Evolutionary conservation across 1,139 yeast genomes (phyloP), one percentile per base, ranked within the genome.

Genomic region (Pichia sp.): DNA sequence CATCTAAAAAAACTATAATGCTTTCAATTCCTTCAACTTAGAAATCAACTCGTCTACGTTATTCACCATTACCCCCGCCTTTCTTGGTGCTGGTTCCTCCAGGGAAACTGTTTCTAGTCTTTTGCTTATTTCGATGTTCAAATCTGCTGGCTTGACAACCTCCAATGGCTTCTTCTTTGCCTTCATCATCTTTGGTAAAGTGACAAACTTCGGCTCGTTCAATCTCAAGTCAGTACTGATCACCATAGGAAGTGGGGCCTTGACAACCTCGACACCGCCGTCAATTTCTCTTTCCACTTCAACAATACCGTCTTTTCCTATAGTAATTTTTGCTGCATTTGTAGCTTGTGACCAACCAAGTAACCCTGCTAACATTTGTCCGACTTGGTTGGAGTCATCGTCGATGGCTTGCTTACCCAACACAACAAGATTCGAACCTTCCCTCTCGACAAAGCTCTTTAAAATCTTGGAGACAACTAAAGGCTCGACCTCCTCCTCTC

Each of bases 261-360:
- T 78, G 56, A 93, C 77, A 16, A 90, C 84, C 70, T 90, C 96
- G 50, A 88, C 83, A 66, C 99, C 99, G 53, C 97, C 97, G 68
- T 93, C 99, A 53, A 92, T 83, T 75, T 93, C 99, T 67, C 97
- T 81, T 46, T 95, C 88, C 31, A 93, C 95, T 43, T 80, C 79
- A 34, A 90, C 86, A 3, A 61, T 53, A 53, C 72, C 71, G 52
- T 80, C 84, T 32, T 81, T 82, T 45, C 70, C 75, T 31, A 89
- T 70, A 54, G 79, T 87, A 41, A 93, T 95, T 71, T 90, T 87
- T 51, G 96, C 86, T 8, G 98, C 99, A 69, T 90, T 89, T 47
- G 97, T 92, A 41, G 97, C 98, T 72, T 93, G 99, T 16, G 98
- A 96, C 99, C 99, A 93, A 66, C 85, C 82, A 71, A 93, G 79